Percentiles rank a stretch among this genome's conserved stretches.
phyloP scores from a whole-genome alignment of 805 yeast genomes.

The Saturnispora diversa region DNA sequence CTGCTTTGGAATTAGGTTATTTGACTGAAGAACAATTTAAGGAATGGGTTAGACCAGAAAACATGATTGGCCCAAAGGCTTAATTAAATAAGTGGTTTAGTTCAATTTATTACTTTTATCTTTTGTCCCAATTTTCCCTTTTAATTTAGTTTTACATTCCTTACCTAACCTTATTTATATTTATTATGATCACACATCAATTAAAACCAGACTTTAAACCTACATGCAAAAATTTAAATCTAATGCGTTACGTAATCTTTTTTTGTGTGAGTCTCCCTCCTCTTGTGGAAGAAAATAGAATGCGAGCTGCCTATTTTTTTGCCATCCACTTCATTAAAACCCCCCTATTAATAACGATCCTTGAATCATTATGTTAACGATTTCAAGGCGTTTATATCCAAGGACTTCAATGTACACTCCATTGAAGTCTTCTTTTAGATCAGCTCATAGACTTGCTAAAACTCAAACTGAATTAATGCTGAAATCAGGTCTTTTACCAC shows the following conservation, averaged over 20 bases:
- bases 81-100: no score
- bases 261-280: no score
- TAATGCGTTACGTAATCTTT: no score
- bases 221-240: no score
- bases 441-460: constrained; percentile 14
- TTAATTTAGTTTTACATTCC: background rate
- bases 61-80: constrained; percentile 88
- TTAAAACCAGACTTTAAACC: no score
- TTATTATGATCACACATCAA: no score
- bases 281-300: no score
- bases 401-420: background rate
- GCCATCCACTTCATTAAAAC: constrained; percentile 2
- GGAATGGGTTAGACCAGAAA: constrained; percentile 95
- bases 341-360: no score
- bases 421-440: background rate
- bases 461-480: constrained; percentile 16
- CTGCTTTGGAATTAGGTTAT: constrained; percentile 86
- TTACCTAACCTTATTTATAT: no score
- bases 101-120: background rate
- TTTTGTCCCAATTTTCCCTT: background rate
- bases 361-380: constrained; percentile 4
- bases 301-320: background rate
- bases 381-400: constrained; percentile 2
- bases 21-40: constrained; percentile 82
- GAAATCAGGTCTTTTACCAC: background rate